phyloP scores from a whole-genome alignment of 257 asterid genomes.

The Nicotiana tomentosiformis region DNA sequence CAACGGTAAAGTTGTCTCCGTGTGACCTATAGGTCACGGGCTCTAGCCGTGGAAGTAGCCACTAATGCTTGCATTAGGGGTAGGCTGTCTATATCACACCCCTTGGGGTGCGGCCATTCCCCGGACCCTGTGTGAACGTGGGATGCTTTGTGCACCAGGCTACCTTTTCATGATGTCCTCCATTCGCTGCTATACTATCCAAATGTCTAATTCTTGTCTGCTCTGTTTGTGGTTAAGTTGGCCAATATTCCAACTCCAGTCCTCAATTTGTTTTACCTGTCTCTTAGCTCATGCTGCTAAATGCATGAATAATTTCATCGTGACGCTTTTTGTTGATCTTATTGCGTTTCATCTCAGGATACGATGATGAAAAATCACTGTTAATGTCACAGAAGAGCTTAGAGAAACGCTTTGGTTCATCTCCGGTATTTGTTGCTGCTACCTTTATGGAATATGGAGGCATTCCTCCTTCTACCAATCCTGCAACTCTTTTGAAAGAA shows the following conservation, averaged over 20 bases:
- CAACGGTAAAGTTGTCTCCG: not conserved
- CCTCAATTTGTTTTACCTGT: not conserved
- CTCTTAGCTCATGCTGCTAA: not conserved
- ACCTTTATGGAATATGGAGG: slow-evolving; percentile 22
- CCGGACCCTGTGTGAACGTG: too few relatives aligned
- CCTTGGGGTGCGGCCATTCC: too few relatives aligned
- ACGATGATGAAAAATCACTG: slow-evolving; percentile 15
- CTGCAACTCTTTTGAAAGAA: slow-evolving; percentile 21
- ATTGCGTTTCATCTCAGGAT: slow-evolving; percentile 5
- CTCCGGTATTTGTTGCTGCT: slow-evolving; percentile 21
- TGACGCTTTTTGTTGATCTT: not conserved
- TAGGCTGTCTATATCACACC: too few relatives aligned
- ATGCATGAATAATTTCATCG: not conserved
- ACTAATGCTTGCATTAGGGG: too few relatives aligned
- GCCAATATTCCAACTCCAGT: not conserved
- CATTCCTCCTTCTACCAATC: slow-evolving; percentile 19
- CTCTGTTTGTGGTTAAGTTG: not conserved
- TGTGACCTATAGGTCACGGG: not conserved
- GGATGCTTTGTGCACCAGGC: too few relatives aligned
- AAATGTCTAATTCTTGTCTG: not conserved
- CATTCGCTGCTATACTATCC: not conserved
- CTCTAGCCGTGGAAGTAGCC: too few relatives aligned
- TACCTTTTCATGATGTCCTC: not conserved
- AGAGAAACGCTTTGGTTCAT: slow-evolving; percentile 18
- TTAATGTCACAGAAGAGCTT: slow-evolving; percentile 21